phyloP scores from a whole-genome alignment of 2,329 filamentous ascomycete genomes.

The Fusarium praegraminearum region DNA sequence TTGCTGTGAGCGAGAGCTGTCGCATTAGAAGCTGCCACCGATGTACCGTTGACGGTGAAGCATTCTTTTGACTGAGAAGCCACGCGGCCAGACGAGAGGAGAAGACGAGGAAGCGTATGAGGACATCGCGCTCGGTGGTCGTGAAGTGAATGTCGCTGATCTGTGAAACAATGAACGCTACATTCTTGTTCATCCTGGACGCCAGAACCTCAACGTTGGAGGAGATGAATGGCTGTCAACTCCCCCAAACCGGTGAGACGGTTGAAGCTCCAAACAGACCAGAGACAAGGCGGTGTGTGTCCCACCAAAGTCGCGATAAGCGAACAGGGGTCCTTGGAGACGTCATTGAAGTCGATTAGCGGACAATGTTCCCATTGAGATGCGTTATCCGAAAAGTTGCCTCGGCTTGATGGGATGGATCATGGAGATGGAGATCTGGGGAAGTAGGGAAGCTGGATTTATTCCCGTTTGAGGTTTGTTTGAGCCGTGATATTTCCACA shows the following conservation, averaged over 20 bases:
- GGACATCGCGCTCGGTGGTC: slow-evolving; percentile 7
- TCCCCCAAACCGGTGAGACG: background rate
- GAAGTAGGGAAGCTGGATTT: background rate
- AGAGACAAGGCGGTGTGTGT: slow-evolving; percentile 10
- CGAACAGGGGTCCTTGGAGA: background rate
- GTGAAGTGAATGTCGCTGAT: slow-evolving; percentile 4
- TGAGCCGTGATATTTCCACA: background rate
- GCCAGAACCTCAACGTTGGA: background rate
- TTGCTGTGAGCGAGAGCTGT: slow-evolving; percentile 17
- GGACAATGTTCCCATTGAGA: background rate
- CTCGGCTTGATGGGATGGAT: background rate
- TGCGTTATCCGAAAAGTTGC: background rate
- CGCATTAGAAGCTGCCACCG: slow-evolving; percentile 13
- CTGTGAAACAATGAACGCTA: background rate
- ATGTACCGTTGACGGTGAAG: background rate
- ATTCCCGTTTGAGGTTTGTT: background rate
- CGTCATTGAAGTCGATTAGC: background rate
- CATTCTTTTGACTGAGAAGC: slow-evolving; percentile 11
- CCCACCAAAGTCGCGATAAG: slow-evolving; percentile 5
- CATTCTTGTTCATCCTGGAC: slow-evolving; percentile 8
- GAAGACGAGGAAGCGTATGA: slow-evolving; percentile 19
- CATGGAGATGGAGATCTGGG: background rate
- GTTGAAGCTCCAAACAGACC: background rate
- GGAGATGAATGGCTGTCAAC: background rate
- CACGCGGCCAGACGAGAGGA: slow-evolving; percentile 9